Percentiles rank a stretch among this genome's conserved stretches.
phyloP scores from a whole-genome alignment of 1,284 basidiomycete species.

The Ganoderma leucocontextum region DNA sequence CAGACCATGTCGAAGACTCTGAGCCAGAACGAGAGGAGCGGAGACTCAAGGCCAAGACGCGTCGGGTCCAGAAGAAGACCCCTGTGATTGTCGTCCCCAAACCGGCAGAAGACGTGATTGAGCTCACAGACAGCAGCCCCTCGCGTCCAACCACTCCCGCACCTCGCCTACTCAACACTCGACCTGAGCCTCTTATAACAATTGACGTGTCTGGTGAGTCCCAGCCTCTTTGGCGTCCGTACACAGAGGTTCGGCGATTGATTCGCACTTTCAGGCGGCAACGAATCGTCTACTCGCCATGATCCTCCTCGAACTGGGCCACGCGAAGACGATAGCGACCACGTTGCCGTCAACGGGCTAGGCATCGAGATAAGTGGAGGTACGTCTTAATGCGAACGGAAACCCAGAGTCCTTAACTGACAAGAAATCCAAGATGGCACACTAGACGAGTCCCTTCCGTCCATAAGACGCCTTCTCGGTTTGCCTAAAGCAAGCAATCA shows the following conservation, averaged over 20 bases:
- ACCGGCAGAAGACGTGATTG: conserved; percentile 29
- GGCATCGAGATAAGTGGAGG: conserved; percentile 6
- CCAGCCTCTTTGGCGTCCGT: too few species aligned
- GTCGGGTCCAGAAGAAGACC: conserved; percentile 21
- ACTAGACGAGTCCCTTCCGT: conserved; percentile 28
- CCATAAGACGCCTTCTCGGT: conserved; percentile 20
- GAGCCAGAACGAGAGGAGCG: conserved; percentile 68
- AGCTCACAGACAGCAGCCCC: conserved; percentile 35
- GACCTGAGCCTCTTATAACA: conserved; percentile 13
- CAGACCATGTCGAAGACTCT: conserved; percentile 67
- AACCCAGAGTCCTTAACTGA: neutral
- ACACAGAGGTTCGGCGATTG: neutral
- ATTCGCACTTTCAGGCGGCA: neutral
- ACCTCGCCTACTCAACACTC: neutral
- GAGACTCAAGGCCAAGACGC: conserved; percentile 41
- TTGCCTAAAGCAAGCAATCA: conserved; percentile 8
- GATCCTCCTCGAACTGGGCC: neutral
- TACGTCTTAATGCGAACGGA: neutral
- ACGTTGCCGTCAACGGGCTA: neutral
- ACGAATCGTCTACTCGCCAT: neutral
- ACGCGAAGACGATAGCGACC: neutral
- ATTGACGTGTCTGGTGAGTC: conserved; percentile 29
- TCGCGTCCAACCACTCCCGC: conserved; percentile 1
- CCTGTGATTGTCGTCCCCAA: neutral
- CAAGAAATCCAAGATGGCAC: conserved; percentile 14